phyloP scores from a whole-genome alignment of 2,329 filamentous ascomycete genomes.

The Myriosclerotinia curreyana region DNA sequence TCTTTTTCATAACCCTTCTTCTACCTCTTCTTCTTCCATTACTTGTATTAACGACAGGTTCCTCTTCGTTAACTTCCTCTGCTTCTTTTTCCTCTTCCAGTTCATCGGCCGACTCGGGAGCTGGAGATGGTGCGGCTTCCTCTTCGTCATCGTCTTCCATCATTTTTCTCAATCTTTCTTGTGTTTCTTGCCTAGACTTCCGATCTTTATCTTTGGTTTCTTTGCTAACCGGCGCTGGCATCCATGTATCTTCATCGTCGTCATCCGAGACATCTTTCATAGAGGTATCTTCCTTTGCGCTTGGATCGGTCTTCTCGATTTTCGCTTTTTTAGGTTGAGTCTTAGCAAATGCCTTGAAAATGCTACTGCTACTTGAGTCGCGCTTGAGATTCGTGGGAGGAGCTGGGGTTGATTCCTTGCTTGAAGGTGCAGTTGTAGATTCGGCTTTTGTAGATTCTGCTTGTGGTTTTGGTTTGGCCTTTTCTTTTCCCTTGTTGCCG shows the following conservation, averaged over 20 bases:
- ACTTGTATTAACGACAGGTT: conserved; percentile 50
- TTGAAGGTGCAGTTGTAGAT: conserved; percentile 25
- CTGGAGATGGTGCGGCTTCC: conserved; percentile 30
- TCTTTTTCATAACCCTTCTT: conserved; percentile 82
- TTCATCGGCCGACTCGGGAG: conserved; percentile 35
- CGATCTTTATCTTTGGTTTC: conserved; percentile 37
- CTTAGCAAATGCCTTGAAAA: conserved; percentile 80
- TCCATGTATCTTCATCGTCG: conserved; percentile 47
- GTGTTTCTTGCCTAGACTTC: conserved; percentile 57
- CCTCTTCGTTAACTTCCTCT: conserved; percentile 42
- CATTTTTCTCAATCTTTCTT: conserved; percentile 67
- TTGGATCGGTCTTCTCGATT: conserved; percentile 43
- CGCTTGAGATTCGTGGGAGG: conserved; percentile 49
- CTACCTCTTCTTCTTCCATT: conserved; percentile 71
- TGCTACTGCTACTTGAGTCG: conserved; percentile 57
- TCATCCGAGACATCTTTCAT: conserved; percentile 58
- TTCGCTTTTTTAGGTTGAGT: conserved; percentile 60
- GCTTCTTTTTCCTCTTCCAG: conserved; percentile 41
- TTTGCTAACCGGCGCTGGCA: conserved; percentile 39
- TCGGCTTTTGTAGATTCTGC: conserved; percentile 22
- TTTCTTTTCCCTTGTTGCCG: conserved; percentile 39
- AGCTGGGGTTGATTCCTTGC: conserved; percentile 33
- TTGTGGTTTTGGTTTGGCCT: conserved; percentile 25
- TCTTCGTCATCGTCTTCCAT: conserved; percentile 65
- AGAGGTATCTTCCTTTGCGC: conserved; percentile 48